Base-by-base conservation (phyloP, 768 basidiomycete species). In the Gloeostereum incarnatum region DNA sequence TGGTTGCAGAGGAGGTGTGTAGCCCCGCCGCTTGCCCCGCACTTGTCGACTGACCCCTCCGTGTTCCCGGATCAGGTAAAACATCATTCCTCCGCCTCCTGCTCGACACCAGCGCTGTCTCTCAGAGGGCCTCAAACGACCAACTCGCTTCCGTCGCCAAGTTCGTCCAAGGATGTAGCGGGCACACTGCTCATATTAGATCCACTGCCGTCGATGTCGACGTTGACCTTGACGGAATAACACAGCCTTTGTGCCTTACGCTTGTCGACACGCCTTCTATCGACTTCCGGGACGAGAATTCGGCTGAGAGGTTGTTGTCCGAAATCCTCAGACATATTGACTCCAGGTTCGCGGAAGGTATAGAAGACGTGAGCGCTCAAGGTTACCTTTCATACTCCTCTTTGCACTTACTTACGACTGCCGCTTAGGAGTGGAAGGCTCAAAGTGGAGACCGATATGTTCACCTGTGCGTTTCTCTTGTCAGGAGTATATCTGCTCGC, bases 81-180 rank as follows among this genome's bases (percentile, higher is more conserved):
- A 87, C 86, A 17, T 81, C 84, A 44, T 84, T 91, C 53, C 79
- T 89, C 53, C 77, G 85, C 41, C 81, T 89, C 51, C 69, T 91
- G 47, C 74, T 89, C 58, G 85, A 88, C 66, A 86, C 88, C 46
- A 73, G 73, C 65, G 65, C 73, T 54, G 66, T 89, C 51, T 72
- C 83, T 10, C 62, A 69, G 27, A 55, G 65, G 16, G 72, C 76
- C 38, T 66, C 73, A 34, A 78, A 76, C 53, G 84, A 85, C 52
- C 85, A 90, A 66, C 75, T 85, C 47, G 73, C 75, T 37, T 78
- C 77, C 53, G 77, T 86, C 55, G 85, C 85, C 47, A 82, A 80
- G 61, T 87, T 89, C 59, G 79, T 85, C 13, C 83, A 85, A 52
- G 80, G 78, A 37, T 81, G 61, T 63, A 74, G 66, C 46, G 71